Conservation (phyloP, 257 asterid species). For the Ilex asprella region DNA sequence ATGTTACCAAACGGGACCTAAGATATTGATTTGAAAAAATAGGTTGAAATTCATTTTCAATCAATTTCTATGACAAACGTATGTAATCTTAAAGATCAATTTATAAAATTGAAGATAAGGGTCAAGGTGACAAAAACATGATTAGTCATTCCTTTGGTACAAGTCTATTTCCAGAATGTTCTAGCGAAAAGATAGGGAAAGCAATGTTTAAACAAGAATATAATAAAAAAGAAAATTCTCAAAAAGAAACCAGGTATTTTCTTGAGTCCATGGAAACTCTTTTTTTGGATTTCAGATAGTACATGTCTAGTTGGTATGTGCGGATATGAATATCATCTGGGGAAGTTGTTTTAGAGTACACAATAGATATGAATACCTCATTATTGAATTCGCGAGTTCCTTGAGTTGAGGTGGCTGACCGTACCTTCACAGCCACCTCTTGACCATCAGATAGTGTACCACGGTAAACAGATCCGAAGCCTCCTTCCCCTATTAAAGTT, state of each 20-base stretch:
- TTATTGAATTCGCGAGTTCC: conserved; percentile 85
- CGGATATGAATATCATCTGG: not conserved
- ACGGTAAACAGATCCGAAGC: conserved; percentile 76
- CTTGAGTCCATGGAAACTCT: no score
- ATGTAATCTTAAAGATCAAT: not conserved
- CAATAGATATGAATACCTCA: conserved; percentile 40
- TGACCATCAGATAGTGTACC: conserved; percentile 74
- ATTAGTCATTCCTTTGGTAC: no score
- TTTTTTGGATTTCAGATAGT: not conserved
- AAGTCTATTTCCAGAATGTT: no score
- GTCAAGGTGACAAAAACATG: no score
- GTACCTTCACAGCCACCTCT: conserved; percentile 90
- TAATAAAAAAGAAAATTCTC: not conserved
- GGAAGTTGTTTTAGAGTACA: not conserved
- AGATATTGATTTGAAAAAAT: not conserved
- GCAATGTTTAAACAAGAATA: not conserved
- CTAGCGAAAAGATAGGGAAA: no score
- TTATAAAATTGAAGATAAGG: no score
- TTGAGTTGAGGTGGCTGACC: conserved; percentile 85
- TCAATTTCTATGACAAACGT: not conserved
- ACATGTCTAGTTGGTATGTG: not conserved
- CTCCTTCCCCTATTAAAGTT: conserved; percentile 87
- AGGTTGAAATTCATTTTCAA: not conserved
- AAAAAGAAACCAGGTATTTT: no score
- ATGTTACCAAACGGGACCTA: no score